These are phyloP conservation scores for Emergomyces pasteurianus DNA, from an alignment of 2,329 filamentous ascomycete species.

Conservation along the genomic window DNA sequence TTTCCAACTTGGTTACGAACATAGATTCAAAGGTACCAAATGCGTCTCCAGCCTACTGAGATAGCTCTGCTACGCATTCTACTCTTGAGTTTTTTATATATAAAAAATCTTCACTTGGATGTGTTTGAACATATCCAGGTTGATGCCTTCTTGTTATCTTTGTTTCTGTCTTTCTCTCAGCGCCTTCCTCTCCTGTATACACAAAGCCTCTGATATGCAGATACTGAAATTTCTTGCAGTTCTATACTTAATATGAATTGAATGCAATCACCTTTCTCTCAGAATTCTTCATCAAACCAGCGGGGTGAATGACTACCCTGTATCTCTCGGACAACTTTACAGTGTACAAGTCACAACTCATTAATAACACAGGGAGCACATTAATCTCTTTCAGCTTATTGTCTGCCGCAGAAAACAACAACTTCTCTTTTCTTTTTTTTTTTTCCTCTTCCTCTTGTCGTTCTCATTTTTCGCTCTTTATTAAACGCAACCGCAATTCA, in stretches of 20 bases:
- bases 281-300: background rate
- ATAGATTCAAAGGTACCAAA: too few species aligned
- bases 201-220: too few species aligned
- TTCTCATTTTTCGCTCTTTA: background rate
- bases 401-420: background rate
- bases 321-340: background rate
- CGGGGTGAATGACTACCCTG: background rate
- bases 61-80: too few species aligned
- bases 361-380: background rate
- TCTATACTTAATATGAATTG: background rate
- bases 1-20: too few species aligned
- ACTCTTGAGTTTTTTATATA: too few species aligned
- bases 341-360: background rate
- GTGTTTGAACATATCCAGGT: background rate
- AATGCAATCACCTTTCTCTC: background rate
- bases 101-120: background rate
- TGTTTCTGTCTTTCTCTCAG: background rate
- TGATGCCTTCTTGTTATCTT: background rate
- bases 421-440: too few species aligned
- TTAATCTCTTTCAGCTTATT: background rate
- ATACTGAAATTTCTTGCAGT: background rate
- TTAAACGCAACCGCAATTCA: background rate
- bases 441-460: too few species aligned
- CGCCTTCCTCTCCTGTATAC: background rate
- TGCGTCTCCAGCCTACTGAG: too few species aligned